phyloP scores from a whole-genome alignment of 176 grass and related monocot species.

The Themeda triandra region DNA sequence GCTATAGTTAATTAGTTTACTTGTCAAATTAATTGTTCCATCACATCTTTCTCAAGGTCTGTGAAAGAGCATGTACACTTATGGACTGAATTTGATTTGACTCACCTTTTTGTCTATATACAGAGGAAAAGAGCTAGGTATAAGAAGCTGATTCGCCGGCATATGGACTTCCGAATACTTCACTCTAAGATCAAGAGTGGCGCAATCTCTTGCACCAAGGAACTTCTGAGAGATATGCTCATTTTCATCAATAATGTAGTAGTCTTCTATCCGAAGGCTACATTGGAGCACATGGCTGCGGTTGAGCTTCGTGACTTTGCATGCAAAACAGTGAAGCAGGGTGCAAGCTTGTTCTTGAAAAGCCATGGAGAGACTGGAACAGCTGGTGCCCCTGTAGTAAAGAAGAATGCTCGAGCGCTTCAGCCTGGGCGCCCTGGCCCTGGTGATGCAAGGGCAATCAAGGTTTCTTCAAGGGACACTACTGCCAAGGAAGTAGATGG shows the following conservation, averaged over 20 bases:
- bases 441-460: constrained; percentile 37
- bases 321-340: constrained; percentile 42
- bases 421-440: constrained; percentile 22
- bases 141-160: constrained; percentile 80
- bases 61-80: background rate
- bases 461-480: constrained; percentile 12
- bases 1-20: constrained; percentile 1
- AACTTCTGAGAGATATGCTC: constrained; percentile 77
- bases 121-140: constrained; percentile 67
- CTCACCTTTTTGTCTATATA: background rate
- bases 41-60: constrained; percentile 15
- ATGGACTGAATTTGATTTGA: constrained; percentile 9
- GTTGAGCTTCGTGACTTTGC: constrained; percentile 51
- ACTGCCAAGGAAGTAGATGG: constrained; percentile 14
- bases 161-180: constrained; percentile 77
- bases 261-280: constrained; percentile 65
- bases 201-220: constrained; percentile 59
- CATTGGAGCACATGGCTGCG: constrained; percentile 66
- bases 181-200: constrained; percentile 70
- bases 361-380: background rate
- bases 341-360: constrained; percentile 19
- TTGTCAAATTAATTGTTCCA: background rate
- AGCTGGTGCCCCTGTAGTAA: background rate
- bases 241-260: constrained; percentile 74
- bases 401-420: constrained; percentile 28